These are phyloP conservation scores for Cyanophora paradoxa DNA, from an alignment of 78 protist species.

Conservation along the genomic window DNA sequence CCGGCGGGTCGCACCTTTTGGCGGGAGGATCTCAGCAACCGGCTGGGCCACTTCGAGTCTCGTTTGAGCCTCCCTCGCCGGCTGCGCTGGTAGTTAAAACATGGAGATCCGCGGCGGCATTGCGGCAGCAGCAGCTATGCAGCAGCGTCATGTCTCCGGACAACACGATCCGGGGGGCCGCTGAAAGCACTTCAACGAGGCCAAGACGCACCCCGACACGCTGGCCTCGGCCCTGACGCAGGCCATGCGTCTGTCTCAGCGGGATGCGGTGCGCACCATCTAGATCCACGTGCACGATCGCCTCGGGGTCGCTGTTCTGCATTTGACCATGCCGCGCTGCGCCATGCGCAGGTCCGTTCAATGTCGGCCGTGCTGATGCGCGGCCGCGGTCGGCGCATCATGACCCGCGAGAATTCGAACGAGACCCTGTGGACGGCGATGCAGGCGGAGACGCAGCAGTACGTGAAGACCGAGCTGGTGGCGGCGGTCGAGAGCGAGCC, in stretches of 20 bases:
- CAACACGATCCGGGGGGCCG: background rate
- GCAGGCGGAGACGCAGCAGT: background rate
- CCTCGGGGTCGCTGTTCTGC: no score
- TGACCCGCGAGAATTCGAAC: background rate
- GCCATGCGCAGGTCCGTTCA: background rate
- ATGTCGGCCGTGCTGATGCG: conserved; percentile 8
- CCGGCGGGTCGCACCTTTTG: no score
- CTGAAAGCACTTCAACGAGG: background rate
- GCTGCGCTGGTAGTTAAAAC: no score
- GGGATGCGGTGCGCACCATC: background rate
- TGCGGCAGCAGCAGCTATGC: background rate
- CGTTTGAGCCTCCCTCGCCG: no score
- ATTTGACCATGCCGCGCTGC: no score
- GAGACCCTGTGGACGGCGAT: background rate
- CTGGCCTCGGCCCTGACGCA: background rate
- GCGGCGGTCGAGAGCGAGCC: background rate
- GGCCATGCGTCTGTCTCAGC: background rate
- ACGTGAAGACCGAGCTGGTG: background rate
- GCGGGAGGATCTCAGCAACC: no score
- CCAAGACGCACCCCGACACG: background rate
- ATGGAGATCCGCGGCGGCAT: no score
- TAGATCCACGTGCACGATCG: background rate
- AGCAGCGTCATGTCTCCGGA: background rate
- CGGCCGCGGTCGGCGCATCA: no score
- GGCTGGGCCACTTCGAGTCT: no score